phyloP scores from a whole-genome alignment of 2,329 filamentous ascomycete species.

The Pseudopyrenochaeta lycopersici region DNA sequence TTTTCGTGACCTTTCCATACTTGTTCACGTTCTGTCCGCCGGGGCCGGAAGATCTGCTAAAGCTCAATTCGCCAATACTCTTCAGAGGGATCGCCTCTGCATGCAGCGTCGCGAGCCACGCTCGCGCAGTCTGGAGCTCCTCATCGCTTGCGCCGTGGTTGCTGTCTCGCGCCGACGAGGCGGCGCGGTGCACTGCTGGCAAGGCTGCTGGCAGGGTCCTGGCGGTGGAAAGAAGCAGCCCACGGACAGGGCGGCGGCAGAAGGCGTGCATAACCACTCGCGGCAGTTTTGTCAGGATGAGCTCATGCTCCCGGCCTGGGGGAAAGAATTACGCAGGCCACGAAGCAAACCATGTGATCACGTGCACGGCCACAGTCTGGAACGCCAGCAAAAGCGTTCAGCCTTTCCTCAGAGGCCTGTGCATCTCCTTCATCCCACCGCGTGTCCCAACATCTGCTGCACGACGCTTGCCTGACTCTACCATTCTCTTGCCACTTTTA shows the following conservation, averaged over 20 bases:
- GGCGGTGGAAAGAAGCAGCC: slow-evolving; percentile 9
- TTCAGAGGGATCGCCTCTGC: slow-evolving; percentile 62
- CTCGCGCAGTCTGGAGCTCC: slow-evolving; percentile 56
- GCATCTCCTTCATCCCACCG: slow-evolving; percentile 13
- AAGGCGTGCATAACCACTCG: not conserved
- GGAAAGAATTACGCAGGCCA: not conserved
- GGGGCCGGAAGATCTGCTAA: slow-evolving; percentile 70
- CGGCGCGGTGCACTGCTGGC: not conserved
- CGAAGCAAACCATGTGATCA: slow-evolving; percentile 13
- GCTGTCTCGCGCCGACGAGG: slow-evolving; percentile 8
- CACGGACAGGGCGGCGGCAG: slow-evolving; percentile 7
- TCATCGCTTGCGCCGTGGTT: slow-evolving; percentile 29
- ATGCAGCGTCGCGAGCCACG: slow-evolving; percentile 65
- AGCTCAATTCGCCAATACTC: slow-evolving; percentile 66
- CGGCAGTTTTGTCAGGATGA: slow-evolving; percentile 20
- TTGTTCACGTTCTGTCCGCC: slow-evolving; percentile 76
- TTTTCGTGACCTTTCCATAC: slow-evolving; percentile 50
- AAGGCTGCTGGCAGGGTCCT: slow-evolving; percentile 11
- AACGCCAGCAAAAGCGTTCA: slow-evolving; percentile 13
- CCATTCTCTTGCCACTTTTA: slow-evolving; percentile 22
- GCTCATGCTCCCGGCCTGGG: slow-evolving; percentile 4
- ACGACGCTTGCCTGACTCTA: slow-evolving; percentile 18
- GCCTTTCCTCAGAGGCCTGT: slow-evolving; percentile 16
- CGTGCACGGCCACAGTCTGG: slow-evolving; percentile 1
- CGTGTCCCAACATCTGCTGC: slow-evolving; percentile 28